A percentile compares a stretch with the other conserved stretches of the same genome.
These are phyloP conservation scores for Exophiala sp. DNA, from an alignment of 2,329 filamentous ascomycete species.

Conservation along the genomic window DNA sequence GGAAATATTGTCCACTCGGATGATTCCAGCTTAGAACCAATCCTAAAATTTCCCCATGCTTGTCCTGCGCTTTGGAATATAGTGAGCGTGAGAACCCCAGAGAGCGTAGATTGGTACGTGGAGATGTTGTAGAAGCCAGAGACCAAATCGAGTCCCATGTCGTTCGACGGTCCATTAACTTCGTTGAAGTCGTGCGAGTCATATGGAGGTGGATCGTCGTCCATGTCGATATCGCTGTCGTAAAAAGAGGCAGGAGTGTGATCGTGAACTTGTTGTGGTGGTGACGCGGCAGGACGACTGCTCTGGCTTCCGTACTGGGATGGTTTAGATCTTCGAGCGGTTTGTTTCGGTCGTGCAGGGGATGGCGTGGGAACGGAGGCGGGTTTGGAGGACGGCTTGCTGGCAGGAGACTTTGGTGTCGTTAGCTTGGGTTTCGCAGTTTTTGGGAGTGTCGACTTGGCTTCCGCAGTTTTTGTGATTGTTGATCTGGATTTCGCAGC, in stretches of 20 bases:
- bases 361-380: background rate
- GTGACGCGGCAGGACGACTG: background rate
- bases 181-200: conserved; percentile 11
- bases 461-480: background rate
- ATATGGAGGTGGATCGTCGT: conserved; percentile 9
- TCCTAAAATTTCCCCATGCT: conserved; percentile 16
- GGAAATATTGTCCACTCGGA: conserved; percentile 9
- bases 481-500: background rate
- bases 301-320: background rate
- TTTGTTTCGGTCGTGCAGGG: conserved; percentile 1
- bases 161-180: background rate
- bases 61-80: conserved; percentile 4
- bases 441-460: conserved; percentile 3
- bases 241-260: conserved; percentile 5
- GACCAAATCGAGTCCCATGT: conserved; percentile 2
- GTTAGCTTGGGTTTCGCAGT: background rate
- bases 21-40: conserved; percentile 9
- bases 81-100: background rate
- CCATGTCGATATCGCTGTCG: conserved; percentile 13
- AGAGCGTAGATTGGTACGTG: background rate
- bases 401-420: background rate
- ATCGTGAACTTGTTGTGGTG: background rate
- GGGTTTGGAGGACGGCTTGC: conserved; percentile 2
- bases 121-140: conserved; percentile 20
- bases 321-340: conserved; percentile 10